Base-by-base conservation (phyloP, 169 alveolate species). In the Theileria parva region DNA sequence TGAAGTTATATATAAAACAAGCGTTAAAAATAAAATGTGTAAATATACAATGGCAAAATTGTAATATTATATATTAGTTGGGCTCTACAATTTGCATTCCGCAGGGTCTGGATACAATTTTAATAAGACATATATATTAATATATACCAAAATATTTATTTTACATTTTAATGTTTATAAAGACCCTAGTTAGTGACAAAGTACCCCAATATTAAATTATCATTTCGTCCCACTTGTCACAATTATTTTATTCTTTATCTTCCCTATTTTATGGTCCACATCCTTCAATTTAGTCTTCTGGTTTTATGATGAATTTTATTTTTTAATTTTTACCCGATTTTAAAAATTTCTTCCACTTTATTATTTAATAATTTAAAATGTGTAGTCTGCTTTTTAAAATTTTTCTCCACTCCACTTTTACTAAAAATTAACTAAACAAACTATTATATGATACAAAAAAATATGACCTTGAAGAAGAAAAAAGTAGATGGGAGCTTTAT, bases 191-290 rank as follows among this genome's bases (percentile, higher is more conserved):
- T 30, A 63, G 23, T 63, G 32, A 63, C 28, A 27, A n/a, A 39
- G 71, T 63, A 63, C 71, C 71, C 71, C 71, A 63, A 63, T 63
- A 63, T 23, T 19, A 15, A 63, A 21, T 15, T n/a, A 21, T 32
- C 21, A 63, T 27, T 34, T 15, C 71, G 39, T 63, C 50, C 34
- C 37, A 63, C 53, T 63, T 15, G 32, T 63, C 71, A 63, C 48
- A 63, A n/a, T n/a, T 39, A 7, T 63, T 1, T n/a, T 63, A 63
- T 63, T 21, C 21, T 21, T 39, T 15, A 39, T 21, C 71, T 63
- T n/a, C 28, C 44, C 32, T 25, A n/a, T 15, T 63, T 63, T 25
- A 30, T 63, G 71, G 25, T 63, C 44, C 39, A n/a, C 50, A n/a
- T 23, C 23, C 5, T 28, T 21, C 34, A 28, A 15, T 63, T 63